phyloP scores from a whole-genome alignment of 306 rosid species.

The Betula pendula region DNA sequence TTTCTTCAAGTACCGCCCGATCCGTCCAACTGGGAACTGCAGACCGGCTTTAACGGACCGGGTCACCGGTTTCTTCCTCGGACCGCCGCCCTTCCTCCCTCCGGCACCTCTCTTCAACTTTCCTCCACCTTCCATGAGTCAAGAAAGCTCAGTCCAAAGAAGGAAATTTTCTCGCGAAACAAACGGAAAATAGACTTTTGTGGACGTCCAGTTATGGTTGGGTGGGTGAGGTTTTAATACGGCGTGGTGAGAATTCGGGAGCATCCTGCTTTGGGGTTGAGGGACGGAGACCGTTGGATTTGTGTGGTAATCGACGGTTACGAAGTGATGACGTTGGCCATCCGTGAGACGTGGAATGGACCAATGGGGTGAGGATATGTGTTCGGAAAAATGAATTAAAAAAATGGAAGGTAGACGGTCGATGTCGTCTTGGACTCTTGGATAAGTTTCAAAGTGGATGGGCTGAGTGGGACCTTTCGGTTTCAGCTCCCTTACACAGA shows the following conservation, averaged over 20 bases:
- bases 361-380: background rate
- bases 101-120: constrained; percentile 49
- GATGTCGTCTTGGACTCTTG: too few relatives aligned
- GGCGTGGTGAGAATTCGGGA: background rate
- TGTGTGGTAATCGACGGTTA: background rate
- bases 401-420: too few relatives aligned
- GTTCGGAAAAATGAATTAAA: background rate
- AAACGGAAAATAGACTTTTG: background rate
- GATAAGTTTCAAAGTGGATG: too few relatives aligned
- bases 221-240: background rate
- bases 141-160: background rate
- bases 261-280: constrained; percentile 11
- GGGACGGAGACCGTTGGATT: background rate
- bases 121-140: constrained; percentile 33
- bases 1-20: constrained; percentile 49
- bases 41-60: constrained; percentile 49
- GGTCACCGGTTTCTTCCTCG: constrained; percentile 47
- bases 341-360: background rate
- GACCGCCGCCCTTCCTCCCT: constrained; percentile 45
- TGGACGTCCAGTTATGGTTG: background rate
- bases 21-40: constrained; percentile 52
- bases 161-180: constrained; percentile 20
- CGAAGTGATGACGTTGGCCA: constrained; percentile 1
- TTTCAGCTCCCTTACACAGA: too few relatives aligned
- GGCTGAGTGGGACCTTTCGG: too few relatives aligned